Base-by-base conservation (phyloP, 345 rosid species). In the Salix koriyanagi region DNA sequence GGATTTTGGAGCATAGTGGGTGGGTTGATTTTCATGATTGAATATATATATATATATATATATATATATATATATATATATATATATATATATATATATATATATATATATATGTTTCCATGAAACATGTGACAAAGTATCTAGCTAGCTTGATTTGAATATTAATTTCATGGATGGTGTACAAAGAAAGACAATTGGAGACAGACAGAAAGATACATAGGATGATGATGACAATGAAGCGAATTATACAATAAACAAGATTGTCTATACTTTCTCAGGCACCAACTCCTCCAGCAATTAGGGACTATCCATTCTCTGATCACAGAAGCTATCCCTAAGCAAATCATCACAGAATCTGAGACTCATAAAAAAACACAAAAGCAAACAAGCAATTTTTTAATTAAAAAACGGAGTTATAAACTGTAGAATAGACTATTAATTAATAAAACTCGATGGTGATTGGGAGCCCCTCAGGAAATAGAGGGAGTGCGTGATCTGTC, bases 221-320 rank as follows among this genome's bases (percentile, higher is more conserved):
- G 75, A 76, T 72, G 81, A 74, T 73, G 62, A 75, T 84, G 90
- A 80, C 67, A 71, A 83, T 65, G 83, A 82, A 80, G 79, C 61
- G 72, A 77, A 85, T 74, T 72, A 32, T 77, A 71, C 26, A 68
- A 69, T 70, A 75, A 67, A 68, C 64, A 42, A 25, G 44, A 69
- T 71, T 87, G 92, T 83, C 88, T 77, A 74, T 77, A 77, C 89
- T 85, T 89, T 82, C 71, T 79, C 79, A 77, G 83, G 89, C 92
- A 87, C 79, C 75, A 74, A 75, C 60, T 66, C 77, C 75, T 61
- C 68, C 68, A 39, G 28, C 71, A 69, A 69, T 18, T 26, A 25
- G 66, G 14, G 30, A 7, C 19, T 65, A 58, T 41, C 72, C 65
- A 28, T 82, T 73, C 30, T 72, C 32, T 52, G 48, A 58, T 72